phyloP scores from a whole-genome alignment of 2,329 filamentous ascomycete species.

The Stagonosporopsis chrysanthemi region DNA sequence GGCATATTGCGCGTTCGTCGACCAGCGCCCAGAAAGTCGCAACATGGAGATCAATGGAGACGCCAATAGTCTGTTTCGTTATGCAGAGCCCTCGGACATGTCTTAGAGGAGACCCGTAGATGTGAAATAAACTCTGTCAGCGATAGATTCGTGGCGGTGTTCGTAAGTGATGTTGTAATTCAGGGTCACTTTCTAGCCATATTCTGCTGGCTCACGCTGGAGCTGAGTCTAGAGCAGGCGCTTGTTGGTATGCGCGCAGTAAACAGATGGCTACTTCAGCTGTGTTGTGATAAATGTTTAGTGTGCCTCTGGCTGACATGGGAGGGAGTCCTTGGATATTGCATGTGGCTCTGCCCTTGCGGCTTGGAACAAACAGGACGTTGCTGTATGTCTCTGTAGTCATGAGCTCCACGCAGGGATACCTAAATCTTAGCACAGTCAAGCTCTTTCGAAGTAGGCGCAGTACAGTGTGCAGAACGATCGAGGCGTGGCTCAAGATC shows the following conservation, averaged over 20 bases:
- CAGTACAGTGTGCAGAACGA: not conserved
- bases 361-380: not conserved
- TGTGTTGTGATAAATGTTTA: not conserved
- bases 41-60: not conserved
- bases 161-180: not conserved
- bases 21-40: not conserved
- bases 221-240: not conserved
- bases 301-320: no score
- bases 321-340: no score
- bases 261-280: not conserved
- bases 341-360: not conserved
- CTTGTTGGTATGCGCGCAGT: no score
- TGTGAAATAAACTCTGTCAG: not conserved
- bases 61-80: constrained; percentile 12
- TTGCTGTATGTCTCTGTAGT: not conserved
- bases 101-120: constrained; percentile 4
- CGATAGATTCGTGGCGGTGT: not conserved
- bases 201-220: not conserved
- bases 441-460: not conserved
- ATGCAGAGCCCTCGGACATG: not conserved
- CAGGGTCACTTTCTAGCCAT: not conserved
- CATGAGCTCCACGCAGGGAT: not conserved
- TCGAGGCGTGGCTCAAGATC: not conserved
- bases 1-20: not conserved
- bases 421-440: not conserved